phyloP scores from a whole-genome alignment of 441 rosid genomes.

The Populus trichocarpa region DNA sequence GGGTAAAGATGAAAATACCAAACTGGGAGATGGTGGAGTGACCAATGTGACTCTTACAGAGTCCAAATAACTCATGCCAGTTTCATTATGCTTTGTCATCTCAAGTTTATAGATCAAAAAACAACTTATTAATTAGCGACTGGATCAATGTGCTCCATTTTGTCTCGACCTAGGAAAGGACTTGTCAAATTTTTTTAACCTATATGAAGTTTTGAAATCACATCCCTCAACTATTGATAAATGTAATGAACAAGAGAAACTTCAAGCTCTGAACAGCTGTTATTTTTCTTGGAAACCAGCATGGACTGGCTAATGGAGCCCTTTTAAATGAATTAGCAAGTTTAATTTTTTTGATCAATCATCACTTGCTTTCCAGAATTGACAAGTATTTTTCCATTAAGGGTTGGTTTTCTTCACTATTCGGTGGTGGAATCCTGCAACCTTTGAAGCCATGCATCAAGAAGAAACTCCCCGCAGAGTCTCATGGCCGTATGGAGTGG shows the following conservation, averaged over 20 bases:
- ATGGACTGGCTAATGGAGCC: neutral
- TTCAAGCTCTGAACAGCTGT: neutral
- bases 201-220: neutral
- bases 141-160: neutral
- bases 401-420: constrained; percentile 96
- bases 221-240: neutral
- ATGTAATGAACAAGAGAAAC: neutral
- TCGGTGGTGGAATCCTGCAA: constrained; percentile 95
- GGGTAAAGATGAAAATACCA: neutral
- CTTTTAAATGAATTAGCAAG: neutral
- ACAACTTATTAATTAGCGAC: neutral
- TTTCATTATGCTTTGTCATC: neutral
- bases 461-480: constrained; percentile 57
- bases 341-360: neutral
- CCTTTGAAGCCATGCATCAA: constrained; percentile 89
- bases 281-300: constrained; percentile 2
- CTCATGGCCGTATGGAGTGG: constrained; percentile 85
- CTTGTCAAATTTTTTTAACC: neutral
- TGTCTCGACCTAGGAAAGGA: neutral
- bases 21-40: neutral
- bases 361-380: neutral
- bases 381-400: constrained; percentile 29
- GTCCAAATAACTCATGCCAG: neutral
- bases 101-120: neutral
- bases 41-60: no score